A percentile compares a stretch with the other conserved stretches of the same genome.
phyloP scores from a whole-genome alignment of 768 basidiomycete genomes.

The Pisolithus tinctorius region DNA sequence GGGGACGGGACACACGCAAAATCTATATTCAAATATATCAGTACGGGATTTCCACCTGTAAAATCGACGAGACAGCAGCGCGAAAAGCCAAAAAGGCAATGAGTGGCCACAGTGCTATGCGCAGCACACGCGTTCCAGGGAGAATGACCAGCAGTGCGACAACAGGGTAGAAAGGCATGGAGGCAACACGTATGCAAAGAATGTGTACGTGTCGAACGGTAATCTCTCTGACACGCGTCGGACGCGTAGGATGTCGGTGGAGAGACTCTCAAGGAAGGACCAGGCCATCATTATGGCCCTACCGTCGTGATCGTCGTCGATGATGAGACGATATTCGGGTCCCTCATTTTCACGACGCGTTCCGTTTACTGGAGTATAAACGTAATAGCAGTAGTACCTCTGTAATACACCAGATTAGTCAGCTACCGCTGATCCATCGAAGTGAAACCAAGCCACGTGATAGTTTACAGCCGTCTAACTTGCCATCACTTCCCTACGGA shows the following conservation, averaged over 20 bases:
- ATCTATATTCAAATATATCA: constrained; percentile 3
- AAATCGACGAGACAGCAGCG: constrained; percentile 20
- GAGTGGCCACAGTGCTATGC: constrained; percentile 41
- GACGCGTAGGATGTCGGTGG: constrained; percentile 1
- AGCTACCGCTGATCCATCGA: too few species aligned
- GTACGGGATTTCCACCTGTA: neutral
- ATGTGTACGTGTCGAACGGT: constrained; percentile 26
- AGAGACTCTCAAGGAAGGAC: neutral
- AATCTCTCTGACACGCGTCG: neutral
- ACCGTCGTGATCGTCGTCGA: too few species aligned
- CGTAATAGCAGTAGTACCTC: too few species aligned
- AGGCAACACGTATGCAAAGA: constrained; percentile 34
- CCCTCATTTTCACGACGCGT: neutral
- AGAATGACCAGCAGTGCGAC: constrained; percentile 43
- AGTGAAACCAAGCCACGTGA: too few species aligned
- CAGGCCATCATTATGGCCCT: neutral
- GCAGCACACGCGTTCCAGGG: constrained; percentile 37
- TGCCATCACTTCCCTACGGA: too few species aligned
- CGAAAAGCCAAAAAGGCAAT: constrained; percentile 37
- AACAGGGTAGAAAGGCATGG: constrained; percentile 36
- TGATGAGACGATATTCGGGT: neutral
- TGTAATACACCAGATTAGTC: too few species aligned
- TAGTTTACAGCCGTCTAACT: too few species aligned
- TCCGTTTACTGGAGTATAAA: too few species aligned
- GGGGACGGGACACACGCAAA: constrained; percentile 5